A percentile compares a stretch with the other conserved stretches of the same genome.
phyloP scores from a whole-genome alignment of 163 green algal genomes.

The Scenedesmus sp. region DNA sequence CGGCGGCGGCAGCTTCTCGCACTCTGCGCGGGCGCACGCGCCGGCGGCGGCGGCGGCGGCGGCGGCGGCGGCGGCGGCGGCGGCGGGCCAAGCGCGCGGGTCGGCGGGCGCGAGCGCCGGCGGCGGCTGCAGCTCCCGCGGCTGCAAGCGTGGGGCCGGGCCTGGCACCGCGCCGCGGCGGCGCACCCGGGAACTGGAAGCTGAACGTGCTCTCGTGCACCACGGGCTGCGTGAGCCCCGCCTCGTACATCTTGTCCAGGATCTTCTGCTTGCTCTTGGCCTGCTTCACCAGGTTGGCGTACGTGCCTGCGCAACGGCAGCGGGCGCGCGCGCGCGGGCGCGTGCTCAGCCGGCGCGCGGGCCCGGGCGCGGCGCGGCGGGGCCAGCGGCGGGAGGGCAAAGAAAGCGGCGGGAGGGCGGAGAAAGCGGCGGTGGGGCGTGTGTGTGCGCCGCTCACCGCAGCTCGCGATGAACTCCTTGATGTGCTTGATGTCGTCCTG shows the following conservation, averaged over 20 bases:
- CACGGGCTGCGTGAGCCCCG: conserved; percentile 40
- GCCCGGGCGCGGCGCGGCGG: too few relatives aligned
- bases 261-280: conserved; percentile 89
- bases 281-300: conserved; percentile 83
- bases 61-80: background rate
- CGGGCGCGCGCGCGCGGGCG: too few relatives aligned
- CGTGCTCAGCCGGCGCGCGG: too few relatives aligned
- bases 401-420: too few relatives aligned
- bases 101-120: too few relatives aligned
- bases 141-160: background rate
- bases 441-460: conserved; percentile 51
- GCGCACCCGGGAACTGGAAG: conserved; percentile 42
- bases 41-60: background rate
- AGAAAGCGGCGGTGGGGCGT: too few relatives aligned
- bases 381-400: too few relatives aligned
- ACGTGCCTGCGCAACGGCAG: conserved; percentile 69
- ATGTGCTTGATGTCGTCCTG: conserved; percentile 86
- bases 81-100: background rate
- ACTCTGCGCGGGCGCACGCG: conserved; percentile 60
- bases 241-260: conserved; percentile 80
- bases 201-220: conserved; percentile 37
- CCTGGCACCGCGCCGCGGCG: too few relatives aligned
- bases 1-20: conserved; percentile 78
- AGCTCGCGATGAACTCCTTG: conserved; percentile 78
- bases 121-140: background rate